Percentiles rank a stretch among this genome's conserved stretches.
Conservation (phyloP, 2,329 filamentous ascomycete species). For the Alternaria hordeiaustralica region DNA sequence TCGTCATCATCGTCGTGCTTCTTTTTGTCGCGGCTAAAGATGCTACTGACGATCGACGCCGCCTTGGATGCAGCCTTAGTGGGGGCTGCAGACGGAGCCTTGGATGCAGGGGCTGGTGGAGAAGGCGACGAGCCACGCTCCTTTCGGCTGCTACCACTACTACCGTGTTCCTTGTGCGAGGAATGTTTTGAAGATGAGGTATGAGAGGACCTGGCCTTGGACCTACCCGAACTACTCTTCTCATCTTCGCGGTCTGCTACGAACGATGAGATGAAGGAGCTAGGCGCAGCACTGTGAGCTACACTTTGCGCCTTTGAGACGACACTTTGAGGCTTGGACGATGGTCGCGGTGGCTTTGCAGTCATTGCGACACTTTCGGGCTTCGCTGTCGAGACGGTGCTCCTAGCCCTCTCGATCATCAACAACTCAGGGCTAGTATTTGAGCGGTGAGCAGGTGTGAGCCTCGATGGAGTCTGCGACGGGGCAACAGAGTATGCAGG, state of each 20-base stretch:
- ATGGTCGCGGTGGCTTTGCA: slow-evolving; percentile 11
- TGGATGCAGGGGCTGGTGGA: slow-evolving; percentile 29
- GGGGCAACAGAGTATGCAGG: slow-evolving; percentile 41
- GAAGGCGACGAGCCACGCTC: slow-evolving; percentile 31
- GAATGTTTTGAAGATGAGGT: slow-evolving; percentile 35
- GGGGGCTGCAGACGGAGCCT: slow-evolving; percentile 25
- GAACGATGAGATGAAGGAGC: slow-evolving; percentile 48
- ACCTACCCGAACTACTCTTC: slow-evolving; percentile 40
- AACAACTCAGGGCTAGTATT: slow-evolving; percentile 40
- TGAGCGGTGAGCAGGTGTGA: slow-evolving; percentile 35
- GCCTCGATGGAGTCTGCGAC: slow-evolving; percentile 31
- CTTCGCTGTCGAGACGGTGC: slow-evolving; percentile 22
- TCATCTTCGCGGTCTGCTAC: slow-evolving; percentile 40
- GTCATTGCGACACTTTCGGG: slow-evolving; percentile 20
- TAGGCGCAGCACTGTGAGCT: slow-evolving; percentile 24
- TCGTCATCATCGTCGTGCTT: slow-evolving; percentile 40
- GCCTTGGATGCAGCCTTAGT: slow-evolving; percentile 34
- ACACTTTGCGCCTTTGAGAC: slow-evolving; percentile 12
- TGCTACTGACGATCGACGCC: slow-evolving; percentile 44
- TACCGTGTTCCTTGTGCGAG: slow-evolving; percentile 26
- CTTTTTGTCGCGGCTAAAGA: slow-evolving; percentile 45
- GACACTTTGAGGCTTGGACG: slow-evolving; percentile 16
- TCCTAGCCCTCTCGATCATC: slow-evolving; percentile 30
- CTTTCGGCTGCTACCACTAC: slow-evolving; percentile 25
- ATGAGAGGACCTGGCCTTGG: slow-evolving; percentile 42